Percentiles rank a stretch among this genome's conserved stretches.
Conservation (phyloP, 1,284 basidiomycete genomes). For the Xerocomus minutiporus region DNA sequence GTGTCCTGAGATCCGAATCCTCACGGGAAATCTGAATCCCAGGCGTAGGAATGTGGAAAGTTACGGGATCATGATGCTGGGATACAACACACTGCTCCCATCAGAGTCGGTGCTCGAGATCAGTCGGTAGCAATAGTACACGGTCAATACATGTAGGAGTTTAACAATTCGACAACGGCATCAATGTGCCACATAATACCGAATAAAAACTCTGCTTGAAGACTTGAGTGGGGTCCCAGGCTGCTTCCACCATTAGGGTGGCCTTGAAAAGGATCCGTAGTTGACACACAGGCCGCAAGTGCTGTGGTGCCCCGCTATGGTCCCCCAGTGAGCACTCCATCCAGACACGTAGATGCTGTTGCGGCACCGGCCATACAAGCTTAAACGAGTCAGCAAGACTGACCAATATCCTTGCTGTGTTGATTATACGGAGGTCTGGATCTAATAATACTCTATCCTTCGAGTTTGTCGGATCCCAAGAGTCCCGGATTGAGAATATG, state of each 20-base stretch:
- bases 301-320: too few relatives aligned
- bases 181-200: background rate
- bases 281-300: too few relatives aligned
- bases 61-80: background rate
- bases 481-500: background rate
- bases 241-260: too few relatives aligned
- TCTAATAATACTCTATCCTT: background rate
- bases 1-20: background rate
- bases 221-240: too few relatives aligned
- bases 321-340: too few relatives aligned
- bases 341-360: too few relatives aligned
- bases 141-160: background rate
- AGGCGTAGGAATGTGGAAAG: background rate
- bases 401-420: background rate
- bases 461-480: background rate
- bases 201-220: background rate
- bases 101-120: background rate
- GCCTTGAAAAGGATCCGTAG: too few relatives aligned
- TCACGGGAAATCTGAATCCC: background rate
- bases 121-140: background rate
- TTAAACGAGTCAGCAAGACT: background rate
- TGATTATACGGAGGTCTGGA: background rate
- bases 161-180: background rate
- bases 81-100: background rate
- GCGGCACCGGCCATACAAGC: too few relatives aligned